Evolutionary conservation across 495 filamentous ascomycete species (phyloP).

Genomic region (Podospora tetraspora): DNA sequence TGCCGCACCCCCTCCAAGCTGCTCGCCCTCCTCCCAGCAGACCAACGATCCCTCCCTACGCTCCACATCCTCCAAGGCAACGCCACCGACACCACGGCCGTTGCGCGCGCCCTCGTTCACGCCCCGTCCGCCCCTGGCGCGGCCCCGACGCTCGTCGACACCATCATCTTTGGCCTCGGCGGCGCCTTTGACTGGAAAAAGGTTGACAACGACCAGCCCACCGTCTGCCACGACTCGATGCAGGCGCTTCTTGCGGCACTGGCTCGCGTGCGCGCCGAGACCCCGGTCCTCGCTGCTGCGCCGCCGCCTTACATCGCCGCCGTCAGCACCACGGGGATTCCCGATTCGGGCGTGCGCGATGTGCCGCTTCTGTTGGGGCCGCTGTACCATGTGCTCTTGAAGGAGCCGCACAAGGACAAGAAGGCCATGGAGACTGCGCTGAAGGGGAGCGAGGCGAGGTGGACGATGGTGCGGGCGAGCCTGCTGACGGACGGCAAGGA

Average conservation of each 20-base stretch:
- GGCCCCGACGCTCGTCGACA: constrained; percentile 28
- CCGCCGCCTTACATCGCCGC: constrained; percentile 42
- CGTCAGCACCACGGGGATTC: constrained; percentile 53
- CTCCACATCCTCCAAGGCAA: constrained; percentile 50
- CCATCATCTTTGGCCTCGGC: constrained; percentile 47
- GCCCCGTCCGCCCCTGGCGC: constrained; percentile 12
- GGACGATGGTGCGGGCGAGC: constrained; percentile 45
- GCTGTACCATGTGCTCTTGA: constrained; percentile 48
- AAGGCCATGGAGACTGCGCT: constrained; percentile 49
- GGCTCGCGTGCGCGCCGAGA: constrained; percentile 13
- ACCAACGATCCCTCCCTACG: constrained; percentile 22
- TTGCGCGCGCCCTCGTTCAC: constrained; percentile 33
- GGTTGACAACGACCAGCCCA: constrained; percentile 46
- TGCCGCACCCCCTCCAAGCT: constrained; percentile 62
- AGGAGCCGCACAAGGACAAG: constrained; percentile 56
- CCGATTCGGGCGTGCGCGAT: constrained; percentile 40
- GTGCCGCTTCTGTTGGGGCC: constrained; percentile 46
- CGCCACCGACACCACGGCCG: constrained; percentile 40
- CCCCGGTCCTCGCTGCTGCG: neutral
- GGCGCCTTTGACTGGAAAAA: constrained; percentile 22
- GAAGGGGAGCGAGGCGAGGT: constrained; percentile 33
- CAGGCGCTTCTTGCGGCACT: constrained; percentile 43
- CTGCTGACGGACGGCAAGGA: constrained; percentile 23
- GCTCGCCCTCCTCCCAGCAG: constrained; percentile 32
- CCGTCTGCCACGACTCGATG: constrained; percentile 52